A percentile compares a stretch with the other conserved stretches of the same genome.
Evolutionary conservation across 1,284 basidiomycete species (phyloP).

Genomic region (Anthracocystis walkeri): DNA sequence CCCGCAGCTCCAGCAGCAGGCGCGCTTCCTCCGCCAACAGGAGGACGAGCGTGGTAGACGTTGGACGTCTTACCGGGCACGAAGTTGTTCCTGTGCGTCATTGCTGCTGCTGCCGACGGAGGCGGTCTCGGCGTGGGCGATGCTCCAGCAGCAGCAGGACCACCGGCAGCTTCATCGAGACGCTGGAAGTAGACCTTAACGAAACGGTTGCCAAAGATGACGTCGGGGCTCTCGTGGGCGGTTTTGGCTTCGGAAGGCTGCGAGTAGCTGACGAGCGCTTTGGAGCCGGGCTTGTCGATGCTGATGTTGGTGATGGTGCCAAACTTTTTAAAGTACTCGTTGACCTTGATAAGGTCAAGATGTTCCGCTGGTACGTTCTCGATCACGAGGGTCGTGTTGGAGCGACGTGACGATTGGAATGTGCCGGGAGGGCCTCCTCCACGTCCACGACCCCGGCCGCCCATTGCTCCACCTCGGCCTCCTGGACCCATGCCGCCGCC

Average conservation of each 20-base stretch:
- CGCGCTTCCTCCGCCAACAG: slow-evolving; percentile 16
- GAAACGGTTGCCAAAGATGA: slow-evolving; percentile 91
- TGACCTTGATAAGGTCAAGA: slow-evolving; percentile 81
- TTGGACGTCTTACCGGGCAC: slow-evolving; percentile 60
- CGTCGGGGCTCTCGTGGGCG: slow-evolving; percentile 92
- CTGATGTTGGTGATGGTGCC: slow-evolving; percentile 93
- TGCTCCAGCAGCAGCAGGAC: slow-evolving; percentile 76
- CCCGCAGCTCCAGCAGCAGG: slow-evolving; percentile 16
- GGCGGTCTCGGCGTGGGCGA: slow-evolving; percentile 78
- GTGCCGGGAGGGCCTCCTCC: slow-evolving; percentile 73
- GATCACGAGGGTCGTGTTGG: slow-evolving; percentile 85
- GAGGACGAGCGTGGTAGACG: slow-evolving; percentile 60
- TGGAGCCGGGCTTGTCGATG: slow-evolving; percentile 80
- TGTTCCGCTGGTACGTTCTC: slow-evolving; percentile 91
- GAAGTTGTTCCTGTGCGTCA: slow-evolving; percentile 47
- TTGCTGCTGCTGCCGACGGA: slow-evolving; percentile 15
- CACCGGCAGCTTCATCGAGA: slow-evolving; percentile 74
- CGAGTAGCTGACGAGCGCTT: slow-evolving; percentile 86
- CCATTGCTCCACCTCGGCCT: slow-evolving; percentile 69
- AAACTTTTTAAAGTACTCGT: slow-evolving; percentile 90
- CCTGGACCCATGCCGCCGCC: slow-evolving; percentile 25
- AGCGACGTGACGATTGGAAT: slow-evolving; percentile 64
- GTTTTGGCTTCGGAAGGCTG: slow-evolving; percentile 85
- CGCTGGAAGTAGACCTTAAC: slow-evolving; percentile 77
- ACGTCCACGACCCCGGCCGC: slow-evolving; percentile 71